Conservation (phyloP, 2,329 filamentous ascomycete species). For the Exserohilum rostratum region DNA sequence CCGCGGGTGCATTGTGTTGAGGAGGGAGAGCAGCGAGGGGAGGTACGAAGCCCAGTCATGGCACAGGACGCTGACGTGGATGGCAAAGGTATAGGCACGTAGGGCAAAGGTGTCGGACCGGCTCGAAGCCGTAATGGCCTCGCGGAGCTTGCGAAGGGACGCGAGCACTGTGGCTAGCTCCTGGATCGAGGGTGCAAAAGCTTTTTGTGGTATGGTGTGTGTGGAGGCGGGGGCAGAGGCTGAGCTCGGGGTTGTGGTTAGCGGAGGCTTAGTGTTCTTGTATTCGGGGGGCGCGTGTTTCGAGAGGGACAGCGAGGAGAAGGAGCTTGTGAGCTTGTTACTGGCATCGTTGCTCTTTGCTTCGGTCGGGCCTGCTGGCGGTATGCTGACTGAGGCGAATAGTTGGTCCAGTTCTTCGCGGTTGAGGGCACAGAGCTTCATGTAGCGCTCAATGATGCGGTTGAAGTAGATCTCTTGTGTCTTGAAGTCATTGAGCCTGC, state of each 20-base stretch:
- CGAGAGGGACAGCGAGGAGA: conserved; percentile 24
- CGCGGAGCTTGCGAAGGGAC: conserved; percentile 88
- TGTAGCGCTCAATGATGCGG: conserved; percentile 85
- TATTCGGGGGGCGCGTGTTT: conserved; percentile 24
- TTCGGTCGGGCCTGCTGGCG: background rate
- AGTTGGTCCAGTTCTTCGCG: conserved; percentile 75
- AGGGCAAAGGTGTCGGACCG: conserved; percentile 81
- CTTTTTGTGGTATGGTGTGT: conserved; percentile 32
- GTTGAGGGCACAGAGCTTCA: conserved; percentile 82
- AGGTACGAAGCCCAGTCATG: conserved; percentile 88
- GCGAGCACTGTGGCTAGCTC: conserved; percentile 77
- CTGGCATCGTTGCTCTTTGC: conserved; percentile 10
- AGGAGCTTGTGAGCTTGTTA: conserved; percentile 17
- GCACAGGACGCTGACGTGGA: conserved; percentile 80
- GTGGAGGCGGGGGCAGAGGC: conserved; percentile 12
- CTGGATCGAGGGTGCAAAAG: conserved; percentile 45
- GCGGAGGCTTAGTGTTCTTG: conserved; percentile 1
- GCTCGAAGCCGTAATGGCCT: conserved; percentile 81
- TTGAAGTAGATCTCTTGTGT: conserved; percentile 85
- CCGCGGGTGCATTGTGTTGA: conserved; percentile 71
- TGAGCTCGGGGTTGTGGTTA: conserved; percentile 3
- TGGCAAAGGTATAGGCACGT: conserved; percentile 90
- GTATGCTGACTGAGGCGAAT: conserved; percentile 67
- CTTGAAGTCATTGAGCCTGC: conserved; percentile 65
- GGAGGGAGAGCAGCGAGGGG: conserved; percentile 79